Percentiles rank a stretch among this genome's conserved stretches.
Evolutionary conservation across 441 rosid genomes (phyloP).

Genomic region (Eruca vesicaria): DNA sequence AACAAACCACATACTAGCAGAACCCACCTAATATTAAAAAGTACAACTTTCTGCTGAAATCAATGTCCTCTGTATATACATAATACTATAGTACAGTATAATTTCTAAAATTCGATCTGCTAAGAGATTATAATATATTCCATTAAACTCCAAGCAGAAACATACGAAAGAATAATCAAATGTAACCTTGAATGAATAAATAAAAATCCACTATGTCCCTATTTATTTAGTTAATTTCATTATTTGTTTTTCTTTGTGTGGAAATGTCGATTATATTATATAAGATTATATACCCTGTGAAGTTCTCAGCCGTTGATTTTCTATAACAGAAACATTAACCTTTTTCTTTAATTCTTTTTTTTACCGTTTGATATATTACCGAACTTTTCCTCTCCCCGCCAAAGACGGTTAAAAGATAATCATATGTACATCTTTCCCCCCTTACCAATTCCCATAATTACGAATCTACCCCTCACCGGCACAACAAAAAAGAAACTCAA

Average conservation of each 20-base stretch:
- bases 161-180: conserved; percentile 36
- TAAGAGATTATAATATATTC: conserved; percentile 23
- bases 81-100: background rate
- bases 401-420: conserved; percentile 43
- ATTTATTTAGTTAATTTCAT: background rate
- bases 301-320: conserved; percentile 25
- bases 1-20: conserved; percentile 34
- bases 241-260: background rate
- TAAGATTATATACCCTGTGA: background rate
- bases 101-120: conserved; percentile 12
- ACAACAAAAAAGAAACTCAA: conserved; percentile 20
- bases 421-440: conserved; percentile 63
- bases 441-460: conserved; percentile 8
- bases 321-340: conserved; percentile 22
- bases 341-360: conserved; percentile 14
- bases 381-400: conserved; percentile 43
- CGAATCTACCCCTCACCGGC: conserved; percentile 22
- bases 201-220: conserved; percentile 4
- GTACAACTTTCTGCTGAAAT: conserved; percentile 38
- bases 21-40: conserved; percentile 26
- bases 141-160: conserved; percentile 30
- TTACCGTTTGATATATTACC: conserved; percentile 34
- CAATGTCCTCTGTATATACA: conserved; percentile 28
- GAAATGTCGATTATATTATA: conserved; percentile 6
- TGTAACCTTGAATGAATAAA: conserved; percentile 2